A percentile compares a stretch with the other conserved stretches of the same genome.
These are phyloP conservation scores for Vanderwaltozyma yarrowii DNA, from an alignment of 805 yeast species.

Conservation along the genomic window DNA sequence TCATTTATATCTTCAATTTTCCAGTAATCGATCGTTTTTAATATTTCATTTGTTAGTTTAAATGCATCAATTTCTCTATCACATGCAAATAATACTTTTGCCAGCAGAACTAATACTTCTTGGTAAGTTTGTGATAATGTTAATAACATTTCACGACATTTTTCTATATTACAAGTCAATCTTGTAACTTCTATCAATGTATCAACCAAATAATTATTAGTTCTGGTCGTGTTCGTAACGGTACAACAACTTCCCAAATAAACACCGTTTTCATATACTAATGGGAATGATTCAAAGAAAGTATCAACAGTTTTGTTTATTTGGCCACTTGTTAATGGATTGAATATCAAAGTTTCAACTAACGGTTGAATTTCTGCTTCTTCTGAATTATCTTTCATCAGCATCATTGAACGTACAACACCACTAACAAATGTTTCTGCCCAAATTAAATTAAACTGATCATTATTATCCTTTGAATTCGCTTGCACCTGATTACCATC, in stretches of 20 bases:
- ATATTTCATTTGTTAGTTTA: slow-evolving; percentile 15
- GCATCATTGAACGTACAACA: slow-evolving; percentile 51
- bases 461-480: slow-evolving; percentile 39
- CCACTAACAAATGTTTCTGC: slow-evolving; percentile 43
- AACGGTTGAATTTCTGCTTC: slow-evolving; percentile 62
- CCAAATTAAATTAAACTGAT: slow-evolving; percentile 43
- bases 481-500: slow-evolving; percentile 13
- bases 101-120: slow-evolving; percentile 18
- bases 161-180: slow-evolving; percentile 14
- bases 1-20: background rate
- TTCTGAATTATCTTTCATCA: slow-evolving; percentile 30
- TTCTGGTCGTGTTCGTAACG: slow-evolving; percentile 12
- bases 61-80: slow-evolving; percentile 28
- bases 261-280: slow-evolving; percentile 17
- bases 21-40: slow-evolving; percentile 6
- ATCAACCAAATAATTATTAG: slow-evolving; percentile 21
- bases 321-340: slow-evolving; percentile 44
- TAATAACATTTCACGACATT: slow-evolving; percentile 14
- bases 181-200: slow-evolving; percentile 19
- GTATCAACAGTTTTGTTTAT: slow-evolving; percentile 17
- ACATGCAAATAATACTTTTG: slow-evolving; percentile 20
- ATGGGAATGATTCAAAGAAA: slow-evolving; percentile 18
- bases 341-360: slow-evolving; percentile 72
- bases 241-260: slow-evolving; percentile 19
- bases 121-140: slow-evolving; percentile 8